Conservation (phyloP, 2,329 filamentous ascomycete species). For the Cytospora chrysosperma region DNA sequence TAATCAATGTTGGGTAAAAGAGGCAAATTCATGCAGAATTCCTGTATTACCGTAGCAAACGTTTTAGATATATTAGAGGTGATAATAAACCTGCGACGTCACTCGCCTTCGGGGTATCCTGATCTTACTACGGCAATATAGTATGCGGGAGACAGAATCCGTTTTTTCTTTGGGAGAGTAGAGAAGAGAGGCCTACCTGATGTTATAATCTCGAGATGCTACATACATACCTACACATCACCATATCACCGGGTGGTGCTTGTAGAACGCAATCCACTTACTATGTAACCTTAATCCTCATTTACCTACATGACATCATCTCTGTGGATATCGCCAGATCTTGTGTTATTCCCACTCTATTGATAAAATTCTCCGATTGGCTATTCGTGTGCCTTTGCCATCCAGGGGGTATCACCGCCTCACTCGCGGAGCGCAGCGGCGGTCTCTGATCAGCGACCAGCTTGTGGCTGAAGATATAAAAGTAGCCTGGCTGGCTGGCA, state of each 20-base stretch:
- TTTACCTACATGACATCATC: neutral
- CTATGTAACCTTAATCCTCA: neutral
- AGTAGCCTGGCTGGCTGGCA: neutral
- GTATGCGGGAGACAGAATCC: no score
- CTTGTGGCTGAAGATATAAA: neutral
- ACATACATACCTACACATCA: neutral
- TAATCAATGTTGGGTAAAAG: neutral
- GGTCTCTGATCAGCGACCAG: neutral
- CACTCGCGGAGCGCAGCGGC: neutral
- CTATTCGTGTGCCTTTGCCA: neutral
- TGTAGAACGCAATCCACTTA: neutral
- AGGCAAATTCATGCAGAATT: neutral
- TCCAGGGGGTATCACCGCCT: neutral
- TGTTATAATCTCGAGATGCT: neutral
- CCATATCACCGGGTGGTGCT: neutral
- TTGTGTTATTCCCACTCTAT: neutral
- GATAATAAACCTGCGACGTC: neutral
- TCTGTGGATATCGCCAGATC: neutral
- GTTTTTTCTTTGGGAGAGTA: neutral
- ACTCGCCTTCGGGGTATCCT: neutral
- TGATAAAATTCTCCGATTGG: neutral
- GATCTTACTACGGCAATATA: neutral
- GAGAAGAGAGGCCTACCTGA: neutral
- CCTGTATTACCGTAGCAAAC: neutral
- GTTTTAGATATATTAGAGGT: neutral